These are phyloP conservation scores for Colletotrichum sp. DNA, from an alignment of 2,329 filamentous ascomycete genomes.

Conservation along the genomic window DNA sequence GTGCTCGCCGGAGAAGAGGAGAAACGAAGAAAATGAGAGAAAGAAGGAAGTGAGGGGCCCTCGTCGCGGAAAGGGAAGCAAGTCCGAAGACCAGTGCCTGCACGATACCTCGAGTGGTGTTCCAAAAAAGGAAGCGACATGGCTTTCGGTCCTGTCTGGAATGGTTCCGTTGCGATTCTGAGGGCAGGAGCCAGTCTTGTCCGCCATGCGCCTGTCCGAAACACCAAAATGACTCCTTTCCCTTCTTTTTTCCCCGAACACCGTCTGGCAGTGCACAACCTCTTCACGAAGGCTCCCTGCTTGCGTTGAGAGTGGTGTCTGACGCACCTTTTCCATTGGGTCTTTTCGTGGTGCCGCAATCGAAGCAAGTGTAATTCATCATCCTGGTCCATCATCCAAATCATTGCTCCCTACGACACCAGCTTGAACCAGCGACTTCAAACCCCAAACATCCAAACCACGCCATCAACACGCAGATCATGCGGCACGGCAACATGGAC, in stretches of 20 bases:
- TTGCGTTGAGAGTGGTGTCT: neutral
- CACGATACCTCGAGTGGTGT: neutral
- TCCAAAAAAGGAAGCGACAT: neutral
- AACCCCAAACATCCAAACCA: too few relatives aligned
- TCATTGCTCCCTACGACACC: too few relatives aligned
- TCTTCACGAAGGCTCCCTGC: neutral
- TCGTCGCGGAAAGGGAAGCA: neutral
- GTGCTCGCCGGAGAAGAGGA: too few relatives aligned
- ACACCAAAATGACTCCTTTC: neutral
- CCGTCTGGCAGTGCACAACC: neutral
- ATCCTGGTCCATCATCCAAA: too few relatives aligned
- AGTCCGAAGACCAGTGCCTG: neutral
- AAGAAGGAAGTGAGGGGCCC: too few relatives aligned
- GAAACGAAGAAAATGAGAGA: too few relatives aligned
- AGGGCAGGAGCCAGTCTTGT: neutral
- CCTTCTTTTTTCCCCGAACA: neutral
- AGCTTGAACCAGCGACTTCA: too few relatives aligned
- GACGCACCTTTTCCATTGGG: too few relatives aligned
- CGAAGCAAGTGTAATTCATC: too few relatives aligned
- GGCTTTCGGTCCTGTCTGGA: neutral
- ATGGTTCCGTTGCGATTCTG: neutral
- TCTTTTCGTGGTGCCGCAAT: too few relatives aligned
- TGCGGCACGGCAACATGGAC: neutral
- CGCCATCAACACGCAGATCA: too few relatives aligned
- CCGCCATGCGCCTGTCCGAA: neutral